Evolutionary conservation across 345 rosid species (phyloP).

Genomic region (Nephelium lappaceum): DNA sequence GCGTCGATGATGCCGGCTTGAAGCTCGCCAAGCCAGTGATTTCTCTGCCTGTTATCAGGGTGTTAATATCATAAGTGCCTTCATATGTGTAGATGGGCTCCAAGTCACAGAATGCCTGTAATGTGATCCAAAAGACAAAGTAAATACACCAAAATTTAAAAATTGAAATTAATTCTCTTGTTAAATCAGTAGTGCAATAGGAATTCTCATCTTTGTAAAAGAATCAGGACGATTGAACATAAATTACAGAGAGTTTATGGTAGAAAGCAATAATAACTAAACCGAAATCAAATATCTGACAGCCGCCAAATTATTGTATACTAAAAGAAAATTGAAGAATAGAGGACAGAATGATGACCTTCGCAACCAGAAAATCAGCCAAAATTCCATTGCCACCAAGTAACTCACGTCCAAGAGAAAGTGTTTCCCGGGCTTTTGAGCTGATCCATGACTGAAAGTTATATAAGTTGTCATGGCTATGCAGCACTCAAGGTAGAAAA

Average conservation of each 20-base stretch:
- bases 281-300: background rate
- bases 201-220: background rate
- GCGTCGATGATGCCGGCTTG: conserved; percentile 52
- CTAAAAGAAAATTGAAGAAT: background rate
- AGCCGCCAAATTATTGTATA: background rate
- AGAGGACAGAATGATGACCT: conserved; percentile 47
- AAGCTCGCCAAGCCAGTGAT: conserved; percentile 87
- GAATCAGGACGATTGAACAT: background rate
- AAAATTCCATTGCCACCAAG: conserved; percentile 96
- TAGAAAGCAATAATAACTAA: background rate
- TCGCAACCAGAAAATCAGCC: conserved; percentile 90
- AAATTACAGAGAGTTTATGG: background rate
- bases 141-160: background rate
- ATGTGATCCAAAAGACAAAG: background rate
- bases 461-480: background rate
- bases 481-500: background rate
- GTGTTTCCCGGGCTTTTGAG: conserved; percentile 77
- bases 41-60: conserved; percentile 87
- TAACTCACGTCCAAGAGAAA: conserved; percentile 78
- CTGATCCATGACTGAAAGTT: conserved; percentile 79
- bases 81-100: conserved; percentile 95
- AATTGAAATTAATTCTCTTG: background rate
- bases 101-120: conserved; percentile 97
- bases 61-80: conserved; percentile 95
- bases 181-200: background rate